Evolutionary conservation across 169 alveolate species (phyloP).

Genomic region (Plasmodium adleri): DNA sequence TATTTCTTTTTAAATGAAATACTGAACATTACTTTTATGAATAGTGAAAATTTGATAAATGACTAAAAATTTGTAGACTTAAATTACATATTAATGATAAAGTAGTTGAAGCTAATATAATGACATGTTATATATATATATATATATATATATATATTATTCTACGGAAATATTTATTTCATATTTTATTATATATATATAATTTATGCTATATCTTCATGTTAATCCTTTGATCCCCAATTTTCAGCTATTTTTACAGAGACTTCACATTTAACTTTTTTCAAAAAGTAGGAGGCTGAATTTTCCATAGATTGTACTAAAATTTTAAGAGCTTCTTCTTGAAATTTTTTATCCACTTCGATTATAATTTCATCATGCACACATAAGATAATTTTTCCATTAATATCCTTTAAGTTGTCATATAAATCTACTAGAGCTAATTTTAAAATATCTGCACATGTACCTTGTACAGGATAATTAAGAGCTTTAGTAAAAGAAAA

Average conservation of each 20-base stretch:
- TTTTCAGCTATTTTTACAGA: conserved; percentile 87
- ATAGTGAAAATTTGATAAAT: too few species aligned
- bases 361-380: conserved; percentile 89
- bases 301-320: conserved; percentile 86
- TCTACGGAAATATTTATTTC: not conserved
- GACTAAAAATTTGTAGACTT: too few species aligned
- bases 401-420: conserved; percentile 77
- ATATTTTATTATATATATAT: not conserved
- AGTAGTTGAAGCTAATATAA: too few species aligned
- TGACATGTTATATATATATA: too few species aligned
- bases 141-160: too few species aligned
- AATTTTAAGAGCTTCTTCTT: conserved; percentile 83
- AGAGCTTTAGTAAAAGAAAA: conserved; percentile 88
- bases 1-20: too few species aligned
- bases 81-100: too few species aligned
- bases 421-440: conserved; percentile 87
- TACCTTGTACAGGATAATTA: conserved; percentile 92
- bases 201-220: not conserved
- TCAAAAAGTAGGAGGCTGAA: conserved; percentile 86
- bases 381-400: conserved; percentile 86
- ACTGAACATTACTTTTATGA: too few species aligned
- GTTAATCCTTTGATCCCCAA: conserved; percentile 88
- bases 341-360: conserved; percentile 85
- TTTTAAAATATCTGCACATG: conserved; percentile 91
- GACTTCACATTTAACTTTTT: conserved; percentile 89